phyloP scores from a whole-genome alignment of 176 grass and related monocot genomes.

The Triticum dicoccoides region DNA sequence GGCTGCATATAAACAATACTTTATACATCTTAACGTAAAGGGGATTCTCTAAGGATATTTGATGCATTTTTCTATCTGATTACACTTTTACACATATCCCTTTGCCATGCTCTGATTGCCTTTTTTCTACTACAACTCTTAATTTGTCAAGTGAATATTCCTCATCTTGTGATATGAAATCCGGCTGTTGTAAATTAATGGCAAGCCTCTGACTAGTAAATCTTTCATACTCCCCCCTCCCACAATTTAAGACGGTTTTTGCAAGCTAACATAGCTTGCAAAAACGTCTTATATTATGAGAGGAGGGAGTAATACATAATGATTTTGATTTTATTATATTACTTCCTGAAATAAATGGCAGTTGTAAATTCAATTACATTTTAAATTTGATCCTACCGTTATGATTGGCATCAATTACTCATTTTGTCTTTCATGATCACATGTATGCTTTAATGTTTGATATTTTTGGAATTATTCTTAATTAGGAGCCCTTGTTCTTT shows the following conservation, averaged over 20 bases:
- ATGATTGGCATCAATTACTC: neutral
- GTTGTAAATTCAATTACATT: neutral
- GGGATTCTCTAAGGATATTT: neutral
- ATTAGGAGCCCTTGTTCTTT: neutral
- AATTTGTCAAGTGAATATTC: neutral
- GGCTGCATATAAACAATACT: neutral
- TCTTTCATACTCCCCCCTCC: neutral
- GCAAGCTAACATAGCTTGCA: no score
- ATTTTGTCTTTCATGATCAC: neutral
- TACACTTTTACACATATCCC: neutral
- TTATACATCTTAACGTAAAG: neutral
- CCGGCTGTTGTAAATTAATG: neutral
- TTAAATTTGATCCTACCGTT: neutral
- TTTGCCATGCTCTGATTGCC: neutral
- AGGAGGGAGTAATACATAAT: neutral
- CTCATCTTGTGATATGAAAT: neutral
- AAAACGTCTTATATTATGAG: no score
- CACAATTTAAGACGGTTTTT: no score
- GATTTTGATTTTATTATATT: neutral
- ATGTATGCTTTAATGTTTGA: neutral
- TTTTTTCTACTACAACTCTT: conserved; percentile 5
- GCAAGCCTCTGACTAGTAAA: neutral
- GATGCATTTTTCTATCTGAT: neutral
- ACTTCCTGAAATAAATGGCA: neutral
- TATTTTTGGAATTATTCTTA: neutral